phyloP scores from a whole-genome alignment of 257 asterid genomes.

The Coffea canephora region DNA sequence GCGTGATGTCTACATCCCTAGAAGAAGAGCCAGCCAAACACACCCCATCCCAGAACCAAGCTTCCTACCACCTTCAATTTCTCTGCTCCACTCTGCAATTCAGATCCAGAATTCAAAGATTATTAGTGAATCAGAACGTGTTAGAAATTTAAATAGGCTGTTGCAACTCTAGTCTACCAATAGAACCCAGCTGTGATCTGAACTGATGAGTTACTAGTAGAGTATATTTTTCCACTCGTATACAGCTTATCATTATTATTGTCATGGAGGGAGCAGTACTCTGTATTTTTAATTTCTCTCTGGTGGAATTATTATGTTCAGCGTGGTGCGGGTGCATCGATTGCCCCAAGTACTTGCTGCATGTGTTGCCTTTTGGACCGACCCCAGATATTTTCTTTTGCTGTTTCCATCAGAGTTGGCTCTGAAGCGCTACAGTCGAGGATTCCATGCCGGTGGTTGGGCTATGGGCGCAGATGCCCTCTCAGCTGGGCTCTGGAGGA shows the following conservation, averaged over 20 bases:
- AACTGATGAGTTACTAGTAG: no score
- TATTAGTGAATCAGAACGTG: background rate
- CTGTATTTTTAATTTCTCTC: no score
- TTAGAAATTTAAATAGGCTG: background rate
- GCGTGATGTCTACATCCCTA: conserved; percentile 11
- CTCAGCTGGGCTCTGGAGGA: background rate
- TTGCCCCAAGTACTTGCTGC: background rate
- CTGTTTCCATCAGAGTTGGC: background rate
- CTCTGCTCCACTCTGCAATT: conserved; percentile 78
- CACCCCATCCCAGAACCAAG: conserved; percentile 51
- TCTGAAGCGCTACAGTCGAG: background rate
- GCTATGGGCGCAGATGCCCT: background rate
- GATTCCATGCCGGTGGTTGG: background rate
- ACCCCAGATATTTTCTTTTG: background rate
- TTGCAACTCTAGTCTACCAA: no score
- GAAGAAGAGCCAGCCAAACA: conserved; percentile 51
- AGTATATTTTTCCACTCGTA: no score
- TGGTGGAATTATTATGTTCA: background rate
- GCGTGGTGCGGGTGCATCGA: background rate
- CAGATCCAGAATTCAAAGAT: conserved; percentile 9
- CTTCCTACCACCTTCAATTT: conserved; percentile 54
- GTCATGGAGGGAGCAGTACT: no score
- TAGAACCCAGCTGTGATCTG: no score
- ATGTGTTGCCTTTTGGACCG: no score
- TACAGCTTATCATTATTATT: no score